A percentile compares a stretch with the other conserved stretches of the same genome.
Evolutionary conservation across 2,329 filamentous ascomycete genomes (phyloP).

Genomic region (Epichloe glyceriae): DNA sequence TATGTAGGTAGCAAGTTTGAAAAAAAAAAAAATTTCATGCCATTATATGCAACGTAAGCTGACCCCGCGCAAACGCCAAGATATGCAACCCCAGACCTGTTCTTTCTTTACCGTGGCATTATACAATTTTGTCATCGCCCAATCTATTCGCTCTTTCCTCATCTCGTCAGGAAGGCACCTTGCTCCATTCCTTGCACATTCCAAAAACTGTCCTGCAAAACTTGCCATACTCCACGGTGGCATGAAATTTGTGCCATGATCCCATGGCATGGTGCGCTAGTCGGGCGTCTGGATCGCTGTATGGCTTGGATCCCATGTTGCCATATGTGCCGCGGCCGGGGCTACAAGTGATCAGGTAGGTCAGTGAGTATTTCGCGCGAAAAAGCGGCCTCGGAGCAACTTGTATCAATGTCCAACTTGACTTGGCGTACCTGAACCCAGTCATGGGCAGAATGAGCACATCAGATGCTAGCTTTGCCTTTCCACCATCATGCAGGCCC

Average conservation of each 20-base stretch:
- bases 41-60: not conserved
- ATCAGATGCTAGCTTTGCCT: constrained; percentile 11
- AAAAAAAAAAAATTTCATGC: not conserved
- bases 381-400: too few species aligned
- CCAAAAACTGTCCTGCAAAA: constrained; percentile 13
- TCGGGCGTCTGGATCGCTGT: constrained; percentile 11
- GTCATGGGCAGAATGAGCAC: constrained; percentile 13
- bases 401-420: not conserved
- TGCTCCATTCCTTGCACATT: constrained; percentile 12
- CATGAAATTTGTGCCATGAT: constrained; percentile 11
- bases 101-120: not conserved
- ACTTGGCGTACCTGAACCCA: constrained; percentile 11
- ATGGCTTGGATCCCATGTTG: constrained; percentile 13
- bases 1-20: too few species aligned
- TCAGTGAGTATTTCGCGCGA: not conserved
- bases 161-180: constrained; percentile 5
- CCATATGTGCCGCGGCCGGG: constrained; percentile 12
- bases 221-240: constrained; percentile 13
- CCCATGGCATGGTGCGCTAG: constrained; percentile 12
- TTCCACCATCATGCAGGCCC: constrained; percentile 11
- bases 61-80: not conserved
- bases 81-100: not conserved
- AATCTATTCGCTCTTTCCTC: not conserved
- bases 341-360: constrained; percentile 1
- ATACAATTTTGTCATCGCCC: not conserved